Percentiles rank a stretch among this genome's conserved stretches.
Evolutionary conservation across 139 green algal species (phyloP).

Genomic region (Micractinium sp.): DNA sequence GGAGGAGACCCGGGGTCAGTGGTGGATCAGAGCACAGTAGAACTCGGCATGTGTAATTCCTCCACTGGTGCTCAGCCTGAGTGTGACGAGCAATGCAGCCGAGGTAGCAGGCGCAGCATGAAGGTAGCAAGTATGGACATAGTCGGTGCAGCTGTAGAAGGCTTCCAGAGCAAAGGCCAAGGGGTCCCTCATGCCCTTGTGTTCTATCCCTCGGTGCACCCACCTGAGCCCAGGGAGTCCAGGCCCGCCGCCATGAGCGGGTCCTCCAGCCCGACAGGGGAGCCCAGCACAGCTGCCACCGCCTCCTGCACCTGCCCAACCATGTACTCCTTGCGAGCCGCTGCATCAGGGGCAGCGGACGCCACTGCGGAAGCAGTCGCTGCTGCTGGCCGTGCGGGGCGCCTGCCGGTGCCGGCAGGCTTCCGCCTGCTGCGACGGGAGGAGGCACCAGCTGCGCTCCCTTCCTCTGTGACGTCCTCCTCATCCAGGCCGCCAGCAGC

Average conservation of each 20-base stretch:
- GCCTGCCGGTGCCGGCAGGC: background rate
- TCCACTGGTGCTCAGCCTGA: no score
- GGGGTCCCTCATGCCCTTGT: background rate
- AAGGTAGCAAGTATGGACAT: background rate
- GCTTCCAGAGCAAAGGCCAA: no score
- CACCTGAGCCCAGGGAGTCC: slow-evolving; percentile 61
- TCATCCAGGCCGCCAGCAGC: background rate
- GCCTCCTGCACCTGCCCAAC: slow-evolving; percentile 48
- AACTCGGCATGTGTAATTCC: no score
- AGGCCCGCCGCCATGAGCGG: slow-evolving; percentile 73
- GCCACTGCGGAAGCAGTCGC: background rate
- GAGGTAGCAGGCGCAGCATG: no score
- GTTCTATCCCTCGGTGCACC: background rate
- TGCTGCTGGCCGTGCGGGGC: slow-evolving; percentile 33
- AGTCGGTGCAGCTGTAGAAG: background rate
- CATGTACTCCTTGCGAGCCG: slow-evolving; percentile 33
- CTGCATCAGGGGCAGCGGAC: background rate
- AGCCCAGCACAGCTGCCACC: slow-evolving; percentile 57
- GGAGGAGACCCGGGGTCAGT: no score
- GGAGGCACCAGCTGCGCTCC: background rate
- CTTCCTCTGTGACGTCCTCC: background rate
- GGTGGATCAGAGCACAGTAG: no score
- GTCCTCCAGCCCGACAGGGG: slow-evolving; percentile 36
- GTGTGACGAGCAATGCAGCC: no score
- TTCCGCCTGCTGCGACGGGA: background rate